A percentile compares a stretch with the other conserved stretches of the same genome.
phyloP scores from a whole-genome alignment of 139 green algal species.

The Eudorina sp. region DNA sequence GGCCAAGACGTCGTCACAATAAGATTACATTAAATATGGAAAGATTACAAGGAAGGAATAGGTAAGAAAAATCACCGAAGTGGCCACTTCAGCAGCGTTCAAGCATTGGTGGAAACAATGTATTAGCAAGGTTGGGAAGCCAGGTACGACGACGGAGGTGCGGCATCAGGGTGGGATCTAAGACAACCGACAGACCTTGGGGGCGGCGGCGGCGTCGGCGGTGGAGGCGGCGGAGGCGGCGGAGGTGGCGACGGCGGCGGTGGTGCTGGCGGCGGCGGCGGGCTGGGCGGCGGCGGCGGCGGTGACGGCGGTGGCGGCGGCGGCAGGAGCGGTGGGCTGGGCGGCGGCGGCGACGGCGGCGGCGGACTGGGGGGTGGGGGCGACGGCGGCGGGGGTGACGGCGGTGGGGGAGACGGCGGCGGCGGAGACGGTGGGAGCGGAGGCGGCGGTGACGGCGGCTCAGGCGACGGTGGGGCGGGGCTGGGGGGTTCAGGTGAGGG shows the following conservation, averaged over 20 bases:
- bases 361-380: not conserved
- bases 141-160: no score
- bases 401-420: not conserved
- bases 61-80: no score
- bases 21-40: no score
- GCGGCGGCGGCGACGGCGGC: not conserved
- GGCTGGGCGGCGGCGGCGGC: no score
- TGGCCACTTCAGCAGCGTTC: no score
- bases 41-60: no score
- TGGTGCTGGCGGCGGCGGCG: not conserved
- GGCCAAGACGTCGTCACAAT: not conserved
- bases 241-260: not conserved
- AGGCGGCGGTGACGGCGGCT: not conserved
- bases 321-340: not conserved
- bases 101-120: no score
- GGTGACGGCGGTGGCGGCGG: no score
- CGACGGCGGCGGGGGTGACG: not conserved
- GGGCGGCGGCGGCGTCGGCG: not conserved
- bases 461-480: not conserved
- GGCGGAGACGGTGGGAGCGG: not conserved
- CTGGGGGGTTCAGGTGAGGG: not conserved
- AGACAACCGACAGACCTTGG: no score
- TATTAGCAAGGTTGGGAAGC: no score
- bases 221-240: not conserved
- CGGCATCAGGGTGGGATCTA: slow-evolving; percentile 1